These are phyloP conservation scores for Talaromyces stipitatus DNA, from an alignment of 495 filamentous ascomycete species.

Conservation along the genomic window DNA sequence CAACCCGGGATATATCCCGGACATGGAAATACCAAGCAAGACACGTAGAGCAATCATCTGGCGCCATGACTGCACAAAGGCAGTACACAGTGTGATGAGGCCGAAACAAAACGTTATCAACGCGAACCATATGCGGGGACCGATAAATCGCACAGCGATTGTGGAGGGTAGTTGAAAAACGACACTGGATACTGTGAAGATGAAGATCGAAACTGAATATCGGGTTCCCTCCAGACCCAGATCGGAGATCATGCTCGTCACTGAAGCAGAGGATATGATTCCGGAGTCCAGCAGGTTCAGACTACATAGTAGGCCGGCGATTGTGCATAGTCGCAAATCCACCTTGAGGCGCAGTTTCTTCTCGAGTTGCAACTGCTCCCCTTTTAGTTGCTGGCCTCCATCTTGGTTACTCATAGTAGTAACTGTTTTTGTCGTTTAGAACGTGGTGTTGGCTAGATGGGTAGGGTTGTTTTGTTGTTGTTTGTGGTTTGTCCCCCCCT, in stretches of 20 bases:
- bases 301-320: conserved; percentile 65
- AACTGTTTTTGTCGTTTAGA: background rate
- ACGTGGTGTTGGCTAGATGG: no score
- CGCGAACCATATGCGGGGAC: conserved; percentile 62
- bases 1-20: conserved; percentile 65
- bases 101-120: conserved; percentile 62
- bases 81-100: conserved; percentile 64
- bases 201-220: conserved; percentile 69
- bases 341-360: conserved; percentile 53
- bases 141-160: conserved; percentile 58
- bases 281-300: conserved; percentile 67
- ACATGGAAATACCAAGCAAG: conserved; percentile 59
- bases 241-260: conserved; percentile 65
- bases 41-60: conserved; percentile 69
- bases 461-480: no score
- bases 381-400: background rate
- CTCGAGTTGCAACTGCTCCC: conserved; percentile 19
- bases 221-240: conserved; percentile 56
- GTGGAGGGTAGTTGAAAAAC: conserved; percentile 70
- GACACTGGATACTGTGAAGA: conserved; percentile 70
- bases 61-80: conserved; percentile 60
- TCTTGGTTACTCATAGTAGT: no score
- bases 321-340: conserved; percentile 66
- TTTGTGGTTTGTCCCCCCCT: no score
- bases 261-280: conserved; percentile 70